These are phyloP conservation scores for Lecanicillium sp. DNA, from an alignment of 2,329 filamentous ascomycete genomes.

Conservation along the genomic window DNA sequence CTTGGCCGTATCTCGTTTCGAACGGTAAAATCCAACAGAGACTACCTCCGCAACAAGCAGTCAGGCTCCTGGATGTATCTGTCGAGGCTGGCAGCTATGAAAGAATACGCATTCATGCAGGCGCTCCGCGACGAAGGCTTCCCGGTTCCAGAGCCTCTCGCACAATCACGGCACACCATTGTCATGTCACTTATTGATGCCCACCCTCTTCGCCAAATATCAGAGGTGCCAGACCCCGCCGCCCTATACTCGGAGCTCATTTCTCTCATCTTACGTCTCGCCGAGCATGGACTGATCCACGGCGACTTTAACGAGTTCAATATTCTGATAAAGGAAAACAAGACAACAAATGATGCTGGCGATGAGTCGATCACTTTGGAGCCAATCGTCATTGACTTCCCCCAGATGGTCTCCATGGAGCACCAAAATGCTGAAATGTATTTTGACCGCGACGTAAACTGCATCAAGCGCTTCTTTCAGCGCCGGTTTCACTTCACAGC, in stretches of 20 bases:
- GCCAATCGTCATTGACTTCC: conserved; percentile 93
- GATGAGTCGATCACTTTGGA: conserved; percentile 48
- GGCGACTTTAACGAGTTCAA: conserved; percentile 99
- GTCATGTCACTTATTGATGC: conserved; percentile 94
- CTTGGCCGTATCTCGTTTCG: conserved; percentile 95
- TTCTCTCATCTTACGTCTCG: conserved; percentile 74
- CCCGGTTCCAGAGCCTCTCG: conserved; percentile 79
- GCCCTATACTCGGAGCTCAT: conserved; percentile 89
- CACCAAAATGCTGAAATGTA: conserved; percentile 94
- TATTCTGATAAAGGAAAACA: conserved; percentile 80
- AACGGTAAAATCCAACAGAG: conserved; percentile 89
- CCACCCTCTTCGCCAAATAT: conserved; percentile 84
- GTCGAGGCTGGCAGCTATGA: conserved; percentile 83
- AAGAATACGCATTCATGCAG: conserved; percentile 92
- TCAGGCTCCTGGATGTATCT: conserved; percentile 98
- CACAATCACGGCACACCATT: conserved; percentile 89
- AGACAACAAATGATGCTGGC: conserved; percentile 32
- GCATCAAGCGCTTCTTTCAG: conserved; percentile 91
- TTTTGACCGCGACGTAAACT: conserved; percentile 92
- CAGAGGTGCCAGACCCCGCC: conserved; percentile 75
- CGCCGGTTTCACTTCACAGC: conserved; percentile 82
- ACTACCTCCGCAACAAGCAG: conserved; percentile 78
- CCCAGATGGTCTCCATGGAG: conserved; percentile 95
- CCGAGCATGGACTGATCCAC: conserved; percentile 84
- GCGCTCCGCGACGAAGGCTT: conserved; percentile 79